Percentiles rank a stretch among this genome's conserved stretches.
Conservation (phyloP, 116 monocot species). For the Posidonia oceanica region DNA sequence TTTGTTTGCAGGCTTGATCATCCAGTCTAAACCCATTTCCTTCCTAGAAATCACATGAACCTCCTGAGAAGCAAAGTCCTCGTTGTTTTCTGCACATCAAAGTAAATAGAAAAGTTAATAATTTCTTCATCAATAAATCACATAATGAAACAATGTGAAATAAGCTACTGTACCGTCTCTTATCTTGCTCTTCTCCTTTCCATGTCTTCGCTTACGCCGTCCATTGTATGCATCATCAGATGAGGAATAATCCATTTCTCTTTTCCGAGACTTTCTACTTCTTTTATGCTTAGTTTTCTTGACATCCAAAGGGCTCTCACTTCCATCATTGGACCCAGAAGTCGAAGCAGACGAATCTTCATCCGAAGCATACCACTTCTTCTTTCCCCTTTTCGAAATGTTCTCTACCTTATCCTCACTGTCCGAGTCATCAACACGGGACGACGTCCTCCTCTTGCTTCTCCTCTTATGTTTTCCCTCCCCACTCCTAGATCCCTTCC, state of each 20-base stretch:
- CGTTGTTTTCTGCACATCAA: constrained; percentile 6
- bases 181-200: constrained; percentile 6
- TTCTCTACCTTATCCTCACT: not conserved
- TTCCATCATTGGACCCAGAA: not conserved
- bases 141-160: not conserved
- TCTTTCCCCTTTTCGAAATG: not conserved
- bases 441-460: not conserved
- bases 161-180: not conserved
- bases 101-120: not conserved
- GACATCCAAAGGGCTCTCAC: not conserved
- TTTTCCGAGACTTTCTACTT: not conserved
- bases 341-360: constrained; percentile 3
- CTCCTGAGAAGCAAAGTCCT: not conserved
- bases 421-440: constrained; percentile 1
- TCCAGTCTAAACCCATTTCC: constrained; percentile 26
- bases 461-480: constrained; percentile 4
- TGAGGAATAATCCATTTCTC: not conserved
- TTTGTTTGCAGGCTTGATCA: constrained; percentile 9
- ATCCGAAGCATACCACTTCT: constrained; percentile 2
- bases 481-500: not conserved
- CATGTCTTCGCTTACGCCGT: not conserved
- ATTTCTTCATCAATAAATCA: not conserved
- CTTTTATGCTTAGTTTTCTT: not conserved
- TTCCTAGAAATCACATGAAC: constrained; percentile 3
- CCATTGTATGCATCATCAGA: constrained; percentile 1